Evolutionary conservation across 208 protist species (phyloP).

Genomic region (Leishmania guyanensis): DNA sequence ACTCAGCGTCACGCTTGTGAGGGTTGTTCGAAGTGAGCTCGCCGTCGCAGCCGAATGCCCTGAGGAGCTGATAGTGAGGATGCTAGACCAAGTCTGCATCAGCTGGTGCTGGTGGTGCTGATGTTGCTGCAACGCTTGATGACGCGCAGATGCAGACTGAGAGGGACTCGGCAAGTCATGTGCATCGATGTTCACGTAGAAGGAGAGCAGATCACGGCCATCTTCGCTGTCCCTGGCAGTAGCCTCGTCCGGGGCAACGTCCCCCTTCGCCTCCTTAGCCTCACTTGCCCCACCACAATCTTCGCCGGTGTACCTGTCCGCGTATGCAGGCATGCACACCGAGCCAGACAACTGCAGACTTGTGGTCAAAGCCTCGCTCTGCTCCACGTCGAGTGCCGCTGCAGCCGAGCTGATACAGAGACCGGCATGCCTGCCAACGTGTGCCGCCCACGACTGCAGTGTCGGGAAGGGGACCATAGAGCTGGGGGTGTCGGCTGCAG

Average conservation of each 20-base stretch:
- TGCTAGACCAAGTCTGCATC: conserved; percentile 1
- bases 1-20: not conserved
- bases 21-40: not conserved
- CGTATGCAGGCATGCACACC: not conserved
- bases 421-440: not conserved
- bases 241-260: not conserved
- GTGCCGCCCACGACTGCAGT: not conserved
- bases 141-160: not conserved
- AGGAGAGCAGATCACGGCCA: not conserved
- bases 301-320: not conserved
- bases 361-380: not conserved
- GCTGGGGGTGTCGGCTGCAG: not conserved
- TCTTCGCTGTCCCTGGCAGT: not conserved
- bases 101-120: not conserved
- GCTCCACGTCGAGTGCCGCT: not conserved
- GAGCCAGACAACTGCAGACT: not conserved
- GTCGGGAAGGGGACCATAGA: not conserved
- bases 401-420: no score
- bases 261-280: not conserved
- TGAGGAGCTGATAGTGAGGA: not conserved
- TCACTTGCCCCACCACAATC: not conserved
- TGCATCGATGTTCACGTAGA: not conserved
- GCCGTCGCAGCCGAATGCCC: not conserved
- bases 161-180: not conserved
- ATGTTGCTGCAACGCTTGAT: not conserved